phyloP scores from a whole-genome alignment of 345 rosid species.

The Brassica napus region DNA sequence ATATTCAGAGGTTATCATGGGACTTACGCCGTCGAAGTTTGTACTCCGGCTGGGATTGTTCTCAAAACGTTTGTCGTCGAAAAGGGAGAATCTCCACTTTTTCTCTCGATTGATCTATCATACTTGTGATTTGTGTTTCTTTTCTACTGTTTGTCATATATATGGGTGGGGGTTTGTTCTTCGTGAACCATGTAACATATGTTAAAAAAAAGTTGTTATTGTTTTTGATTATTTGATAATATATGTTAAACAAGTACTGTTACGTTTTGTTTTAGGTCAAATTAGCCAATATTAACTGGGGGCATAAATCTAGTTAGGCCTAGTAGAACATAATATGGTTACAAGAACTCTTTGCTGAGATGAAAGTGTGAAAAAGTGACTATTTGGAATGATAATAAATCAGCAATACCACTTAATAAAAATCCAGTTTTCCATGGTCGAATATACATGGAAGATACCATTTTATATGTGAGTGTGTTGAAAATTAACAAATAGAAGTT shows the following conservation, averaged over 20 bases:
- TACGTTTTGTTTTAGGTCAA: neutral
- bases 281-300: neutral
- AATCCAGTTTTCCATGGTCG: too few species aligned
- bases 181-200: neutral
- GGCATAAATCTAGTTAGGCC: neutral
- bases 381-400: too few species aligned
- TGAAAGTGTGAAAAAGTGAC: too few species aligned
- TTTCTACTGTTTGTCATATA: neutral
- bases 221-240: neutral
- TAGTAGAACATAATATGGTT: too few species aligned
- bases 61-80: slow-evolving; percentile 60
- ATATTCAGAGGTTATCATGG: slow-evolving; percentile 75
- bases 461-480: too few species aligned
- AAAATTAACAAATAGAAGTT: too few species aligned
- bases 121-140: slow-evolving; percentile 28
- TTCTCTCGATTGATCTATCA: slow-evolving; percentile 50
- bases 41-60: slow-evolving; percentile 44
- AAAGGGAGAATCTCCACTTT: slow-evolving; percentile 57
- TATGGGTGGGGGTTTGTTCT: slow-evolving; percentile 4
- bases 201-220: neutral
- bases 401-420: too few species aligned
- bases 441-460: too few species aligned
- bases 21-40: slow-evolving; percentile 57
- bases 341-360: too few species aligned
- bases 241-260: neutral